Evolutionary conservation across 768 basidiomycete genomes (phyloP).

Genomic region (Nidularia sp.): DNA sequence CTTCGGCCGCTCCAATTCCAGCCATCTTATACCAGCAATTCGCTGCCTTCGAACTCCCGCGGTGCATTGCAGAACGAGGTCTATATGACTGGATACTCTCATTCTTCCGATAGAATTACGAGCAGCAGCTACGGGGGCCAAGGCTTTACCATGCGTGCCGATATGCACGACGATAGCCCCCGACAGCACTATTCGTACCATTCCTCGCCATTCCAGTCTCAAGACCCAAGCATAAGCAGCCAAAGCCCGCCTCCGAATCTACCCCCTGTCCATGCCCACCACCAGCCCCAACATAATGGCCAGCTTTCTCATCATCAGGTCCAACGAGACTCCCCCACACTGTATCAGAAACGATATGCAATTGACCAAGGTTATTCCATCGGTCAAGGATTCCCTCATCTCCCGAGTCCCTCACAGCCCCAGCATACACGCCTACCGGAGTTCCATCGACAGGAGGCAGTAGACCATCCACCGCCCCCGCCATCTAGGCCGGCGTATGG

Average conservation of each 20-base stretch:
- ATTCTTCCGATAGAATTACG: conserved; percentile 48
- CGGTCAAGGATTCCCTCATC: conserved; percentile 44
- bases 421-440: conserved; percentile 39
- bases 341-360: conserved; percentile 56
- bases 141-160: conserved; percentile 38
- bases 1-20: conserved; percentile 35
- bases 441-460: conserved; percentile 33
- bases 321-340: conserved; percentile 37
- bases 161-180: conserved; percentile 36
- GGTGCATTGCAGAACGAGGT: conserved; percentile 35
- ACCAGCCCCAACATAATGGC: neutral
- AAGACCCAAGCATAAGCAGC: conserved; percentile 35
- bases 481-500: conserved; percentile 29
- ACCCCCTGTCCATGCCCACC: conserved; percentile 8
- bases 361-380: conserved; percentile 53
- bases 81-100: conserved; percentile 40
- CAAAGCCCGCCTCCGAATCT: conserved; percentile 36
- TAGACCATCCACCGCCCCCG: conserved; percentile 22
- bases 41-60: conserved; percentile 35
- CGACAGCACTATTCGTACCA: conserved; percentile 50
- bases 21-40: conserved; percentile 37
- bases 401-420: conserved; percentile 39
- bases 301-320: conserved; percentile 34
- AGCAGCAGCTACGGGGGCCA: conserved; percentile 41
- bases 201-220: conserved; percentile 40